Evolutionary conservation across 371 early-diverging fungal species (phyloP).

Genomic region (Chytridium lagenaria): DNA sequence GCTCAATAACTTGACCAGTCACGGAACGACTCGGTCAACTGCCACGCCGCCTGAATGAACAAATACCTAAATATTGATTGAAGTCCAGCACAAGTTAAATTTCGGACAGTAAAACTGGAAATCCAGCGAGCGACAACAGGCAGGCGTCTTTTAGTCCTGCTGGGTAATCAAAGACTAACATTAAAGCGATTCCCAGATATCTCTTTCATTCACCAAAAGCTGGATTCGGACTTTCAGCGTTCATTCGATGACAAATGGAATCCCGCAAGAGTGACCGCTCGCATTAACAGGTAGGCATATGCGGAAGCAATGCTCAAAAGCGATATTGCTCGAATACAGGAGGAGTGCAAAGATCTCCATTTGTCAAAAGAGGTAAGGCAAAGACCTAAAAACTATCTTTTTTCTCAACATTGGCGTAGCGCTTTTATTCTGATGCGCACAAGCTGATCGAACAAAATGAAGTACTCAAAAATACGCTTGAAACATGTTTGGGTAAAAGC

Average conservation of each 20-base stretch:
- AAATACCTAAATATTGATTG: too few relatives aligned
- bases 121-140: slow-evolving; percentile 5
- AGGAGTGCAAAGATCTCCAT: not conserved
- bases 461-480: not conserved
- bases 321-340: not conserved
- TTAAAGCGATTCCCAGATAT: not conserved
- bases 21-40: too few relatives aligned
- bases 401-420: not conserved
- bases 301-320: too few relatives aligned
- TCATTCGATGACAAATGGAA: slow-evolving; percentile 1
- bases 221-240: slow-evolving; percentile 4
- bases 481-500: not conserved
- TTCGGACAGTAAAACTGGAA: slow-evolving; percentile 6
- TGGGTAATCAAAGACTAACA: not conserved
- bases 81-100: too few relatives aligned
- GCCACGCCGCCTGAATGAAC: too few relatives aligned
- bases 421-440: not conserved
- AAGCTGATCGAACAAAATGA: slow-evolving; percentile 7
- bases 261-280: not conserved
- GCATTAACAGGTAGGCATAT: not conserved
- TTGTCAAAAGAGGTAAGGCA: not conserved
- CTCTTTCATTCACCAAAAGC: slow-evolving; percentile 8
- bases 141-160: not conserved
- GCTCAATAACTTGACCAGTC: too few relatives aligned
- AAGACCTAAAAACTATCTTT: not conserved